Base-by-base conservation (phyloP, 805 yeast genomes). In the Candida orba region DNA sequence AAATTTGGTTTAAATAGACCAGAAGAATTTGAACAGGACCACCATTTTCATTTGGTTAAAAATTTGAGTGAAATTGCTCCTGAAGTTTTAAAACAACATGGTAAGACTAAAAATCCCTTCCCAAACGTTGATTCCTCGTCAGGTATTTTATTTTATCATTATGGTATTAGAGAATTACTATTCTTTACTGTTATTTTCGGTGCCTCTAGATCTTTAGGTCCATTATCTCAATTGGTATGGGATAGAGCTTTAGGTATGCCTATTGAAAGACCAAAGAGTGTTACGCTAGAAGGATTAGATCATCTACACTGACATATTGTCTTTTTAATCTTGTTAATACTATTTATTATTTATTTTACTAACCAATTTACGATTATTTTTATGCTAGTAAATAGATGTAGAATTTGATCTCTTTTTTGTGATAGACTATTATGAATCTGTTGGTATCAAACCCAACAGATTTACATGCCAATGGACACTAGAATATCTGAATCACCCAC, bases 141-240 rank as follows among this genome's bases (percentile, higher is more conserved):
- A 18, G 93, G 93, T 53, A 84, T 84, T 39, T 67, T 84, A 52
- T 81, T 84, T 69, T 79, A 81, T 60, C 84, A 84, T 71, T 84
- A 83, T 67, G 93, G 93, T 37, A 69, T 84, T 62, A 79, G 73
- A 48, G 86, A 84, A 65, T 71, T 80, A 54, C 66, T 78, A 44
- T 84, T 81, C 73, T 82, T 81, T 71, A 84, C 93, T 30, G 93
- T 84, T 24, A 75, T 83, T 51, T 84, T 84, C 63, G 93, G 90
- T 60, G 90, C 84, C 47, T 78, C 90, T 49, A 78, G 93, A 65
- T 78, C 90, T 34, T 71, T 84, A 48, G 93, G 93, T 53, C 87
- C 84, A 40, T 69, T 84, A 59, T 77, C 87, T 34, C 93, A 84
- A 68, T 71, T 84, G 63, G 79, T 84, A 53, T 78, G 85, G 77